Evolutionary conservation across 352 stramenopile genomes (phyloP).

Genomic region (Phytopythium helicoides): DNA sequence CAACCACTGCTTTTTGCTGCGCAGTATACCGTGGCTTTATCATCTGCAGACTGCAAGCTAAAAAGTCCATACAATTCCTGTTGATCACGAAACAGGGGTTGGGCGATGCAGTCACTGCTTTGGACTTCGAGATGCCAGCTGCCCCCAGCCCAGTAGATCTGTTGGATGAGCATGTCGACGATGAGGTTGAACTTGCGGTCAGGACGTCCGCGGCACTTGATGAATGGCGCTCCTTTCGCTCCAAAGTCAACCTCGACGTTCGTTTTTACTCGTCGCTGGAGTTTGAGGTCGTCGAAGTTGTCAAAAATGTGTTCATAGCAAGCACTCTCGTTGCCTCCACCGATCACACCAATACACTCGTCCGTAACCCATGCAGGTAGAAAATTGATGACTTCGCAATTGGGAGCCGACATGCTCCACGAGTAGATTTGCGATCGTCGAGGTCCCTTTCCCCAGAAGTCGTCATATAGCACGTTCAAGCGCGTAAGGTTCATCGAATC

Average conservation of each 20-base stretch:
- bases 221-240: slow-evolving; percentile 15
- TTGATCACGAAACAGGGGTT: slow-evolving; percentile 8
- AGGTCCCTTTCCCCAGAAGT: slow-evolving; percentile 22
- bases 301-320: slow-evolving; percentile 29
- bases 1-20: slow-evolving; percentile 15
- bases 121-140: slow-evolving; percentile 34
- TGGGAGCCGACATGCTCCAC: slow-evolving; percentile 33
- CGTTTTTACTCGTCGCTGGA: slow-evolving; percentile 18
- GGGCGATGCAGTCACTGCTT: slow-evolving; percentile 26
- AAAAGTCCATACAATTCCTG: slow-evolving; percentile 19
- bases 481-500: slow-evolving; percentile 25
- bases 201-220: slow-evolving; percentile 22
- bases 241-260: slow-evolving; percentile 26
- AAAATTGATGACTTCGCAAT: slow-evolving; percentile 34
- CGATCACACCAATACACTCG: slow-evolving; percentile 6
- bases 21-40: slow-evolving; percentile 7
- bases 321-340: slow-evolving; percentile 10
- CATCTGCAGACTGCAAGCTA: slow-evolving; percentile 9
- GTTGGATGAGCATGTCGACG: slow-evolving; percentile 26
- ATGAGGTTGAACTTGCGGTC: slow-evolving; percentile 21
- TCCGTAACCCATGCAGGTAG: slow-evolving; percentile 16
- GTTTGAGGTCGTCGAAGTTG: slow-evolving; percentile 23
- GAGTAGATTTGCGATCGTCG: slow-evolving; percentile 21
- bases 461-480: slow-evolving; percentile 23
- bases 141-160: slow-evolving; percentile 31